A percentile compares a stretch with the other conserved stretches of the same genome.
Conservation (phyloP, 495 filamentous ascomycete genomes). For the Parathielavia hyrcaniae region DNA sequence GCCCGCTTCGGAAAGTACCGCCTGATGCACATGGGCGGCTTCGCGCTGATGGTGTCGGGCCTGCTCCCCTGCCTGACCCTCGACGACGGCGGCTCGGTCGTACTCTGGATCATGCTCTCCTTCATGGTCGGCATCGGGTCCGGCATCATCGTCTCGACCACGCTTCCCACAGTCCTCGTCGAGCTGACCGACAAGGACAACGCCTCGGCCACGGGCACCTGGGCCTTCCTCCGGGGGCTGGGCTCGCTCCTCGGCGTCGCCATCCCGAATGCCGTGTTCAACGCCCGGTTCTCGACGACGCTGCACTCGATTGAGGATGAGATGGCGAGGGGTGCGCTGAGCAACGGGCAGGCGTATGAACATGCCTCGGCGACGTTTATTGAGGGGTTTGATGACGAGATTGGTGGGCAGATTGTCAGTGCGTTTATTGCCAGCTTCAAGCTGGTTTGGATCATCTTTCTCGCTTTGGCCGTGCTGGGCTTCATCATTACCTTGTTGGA, state of each 20-base stretch:
- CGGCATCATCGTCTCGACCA: constrained; percentile 30
- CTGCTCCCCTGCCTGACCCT: constrained; percentile 42
- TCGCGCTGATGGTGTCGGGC: constrained; percentile 37
- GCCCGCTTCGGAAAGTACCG: constrained; percentile 43
- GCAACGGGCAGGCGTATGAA: constrained; percentile 7
- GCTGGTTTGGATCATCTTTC: constrained; percentile 20
- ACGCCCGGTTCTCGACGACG: constrained; percentile 26
- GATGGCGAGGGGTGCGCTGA: not conserved
- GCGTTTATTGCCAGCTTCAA: constrained; percentile 14
- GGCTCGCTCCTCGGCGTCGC: constrained; percentile 48
- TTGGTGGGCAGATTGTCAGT: constrained; percentile 8
- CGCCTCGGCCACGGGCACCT: constrained; percentile 41
- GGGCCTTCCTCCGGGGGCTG: constrained; percentile 43
- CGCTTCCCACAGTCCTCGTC: constrained; percentile 40
- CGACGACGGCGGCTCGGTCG: not conserved
- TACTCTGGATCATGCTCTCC: constrained; percentile 14
- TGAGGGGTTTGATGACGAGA: not conserved
- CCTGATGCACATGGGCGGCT: constrained; percentile 38
- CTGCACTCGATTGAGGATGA: not conserved
- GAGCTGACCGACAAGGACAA: constrained; percentile 33
- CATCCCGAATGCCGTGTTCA: constrained; percentile 48
- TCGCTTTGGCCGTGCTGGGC: constrained; percentile 17
- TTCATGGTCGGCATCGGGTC: constrained; percentile 25
- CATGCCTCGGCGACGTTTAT: constrained; percentile 8
- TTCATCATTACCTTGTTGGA: constrained; percentile 33